Base-by-base conservation (phyloP, 768 basidiomycete species). In the Lactarius psammicola region DNA sequence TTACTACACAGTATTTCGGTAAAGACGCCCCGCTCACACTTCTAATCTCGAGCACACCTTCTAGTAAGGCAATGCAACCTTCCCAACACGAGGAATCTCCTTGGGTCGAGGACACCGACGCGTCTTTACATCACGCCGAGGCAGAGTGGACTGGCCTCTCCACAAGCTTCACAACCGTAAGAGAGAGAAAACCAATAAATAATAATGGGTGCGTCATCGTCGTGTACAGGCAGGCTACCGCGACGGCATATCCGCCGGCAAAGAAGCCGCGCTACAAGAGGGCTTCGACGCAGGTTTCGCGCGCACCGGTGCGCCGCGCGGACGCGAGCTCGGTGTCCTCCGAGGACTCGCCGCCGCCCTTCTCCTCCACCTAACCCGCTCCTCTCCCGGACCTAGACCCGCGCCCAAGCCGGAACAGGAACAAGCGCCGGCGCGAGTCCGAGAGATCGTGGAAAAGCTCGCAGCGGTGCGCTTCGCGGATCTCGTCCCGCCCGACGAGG, bases 181-280 rank as follows among this genome's bases (percentile, higher is more conserved):
- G 44, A 6, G 44, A 46, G 9, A n/a, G 8, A 40, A 40, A 17
- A 46, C 20, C 44, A 10, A 46, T 46, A n/a, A 33, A 28, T 7
- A 20, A 31, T 20, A 8, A 54, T 18, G 4, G 40, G 40, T 6
- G 60, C 53, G 11, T 56, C 42, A n/a, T n/a, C 60, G 56, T 13
- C 30, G 46, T 59, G 57, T 10, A 44, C 71, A 97, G 95, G 86
- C 86, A 18, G 96, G 96, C 2, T 98, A 98, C 72, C 86, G 95
- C n/a, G 95, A 98, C 77, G 96, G 96, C 7, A 96, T 98, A 71
- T 90, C 88, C 0, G 87, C 89, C 5, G 96, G 96, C 3, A 98
- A 98, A 75, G 90, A 95, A 74, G 80, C 83, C 0, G 87, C 87
- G 2, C 81, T 98, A 2, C 96, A 99, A 72, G 80, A 87, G 68